Conservation (phyloP, 495 filamentous ascomycete species). For the Amphirosellinia nigrospora region DNA sequence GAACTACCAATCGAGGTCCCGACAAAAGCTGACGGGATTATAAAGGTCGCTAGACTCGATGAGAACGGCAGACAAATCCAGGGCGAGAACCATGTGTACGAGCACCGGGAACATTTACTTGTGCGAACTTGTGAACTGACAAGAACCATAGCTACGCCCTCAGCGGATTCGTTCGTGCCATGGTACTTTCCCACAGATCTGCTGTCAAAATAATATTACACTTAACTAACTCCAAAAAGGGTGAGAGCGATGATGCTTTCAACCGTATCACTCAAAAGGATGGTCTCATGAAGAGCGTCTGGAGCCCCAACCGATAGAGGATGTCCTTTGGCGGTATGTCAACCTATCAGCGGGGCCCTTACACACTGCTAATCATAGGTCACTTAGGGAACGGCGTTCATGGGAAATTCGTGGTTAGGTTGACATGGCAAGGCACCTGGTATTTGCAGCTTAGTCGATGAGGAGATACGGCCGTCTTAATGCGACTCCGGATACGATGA, state of each 20-base stretch:
- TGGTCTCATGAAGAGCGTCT: slow-evolving; percentile 95
- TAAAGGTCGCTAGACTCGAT: slow-evolving; percentile 65
- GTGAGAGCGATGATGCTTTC: slow-evolving; percentile 94
- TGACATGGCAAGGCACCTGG: slow-evolving; percentile 44
- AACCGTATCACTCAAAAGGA: slow-evolving; percentile 96
- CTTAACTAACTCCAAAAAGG: slow-evolving; percentile 1
- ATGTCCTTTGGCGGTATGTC: slow-evolving; percentile 37
- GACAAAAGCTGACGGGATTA: slow-evolving; percentile 2
- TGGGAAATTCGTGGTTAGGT: slow-evolving; percentile 39
- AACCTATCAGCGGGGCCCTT: slow-evolving; percentile 1
- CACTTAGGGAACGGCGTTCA: slow-evolving; percentile 34
- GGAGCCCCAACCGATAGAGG: slow-evolving; percentile 80
- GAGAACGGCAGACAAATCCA: slow-evolving; percentile 94
- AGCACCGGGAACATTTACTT: not conserved
- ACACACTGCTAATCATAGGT: slow-evolving; percentile 17
- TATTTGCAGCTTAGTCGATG: slow-evolving; percentile 44
- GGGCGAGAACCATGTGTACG: slow-evolving; percentile 93
- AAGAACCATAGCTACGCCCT: slow-evolving; percentile 61
- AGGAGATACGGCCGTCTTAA: slow-evolving; percentile 33
- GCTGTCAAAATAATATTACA: not conserved
- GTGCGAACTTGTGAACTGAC: slow-evolving; percentile 7
- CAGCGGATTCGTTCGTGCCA: slow-evolving; percentile 95
- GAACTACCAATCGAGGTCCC: slow-evolving; percentile 55
- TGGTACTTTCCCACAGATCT: slow-evolving; percentile 52
- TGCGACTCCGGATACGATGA: slow-evolving; percentile 34